Evolutionary conservation across 768 basidiomycete species (phyloP), one percentile per base, ranked within the genome.

Genomic region (Gloeostereum incarnatum): DNA sequence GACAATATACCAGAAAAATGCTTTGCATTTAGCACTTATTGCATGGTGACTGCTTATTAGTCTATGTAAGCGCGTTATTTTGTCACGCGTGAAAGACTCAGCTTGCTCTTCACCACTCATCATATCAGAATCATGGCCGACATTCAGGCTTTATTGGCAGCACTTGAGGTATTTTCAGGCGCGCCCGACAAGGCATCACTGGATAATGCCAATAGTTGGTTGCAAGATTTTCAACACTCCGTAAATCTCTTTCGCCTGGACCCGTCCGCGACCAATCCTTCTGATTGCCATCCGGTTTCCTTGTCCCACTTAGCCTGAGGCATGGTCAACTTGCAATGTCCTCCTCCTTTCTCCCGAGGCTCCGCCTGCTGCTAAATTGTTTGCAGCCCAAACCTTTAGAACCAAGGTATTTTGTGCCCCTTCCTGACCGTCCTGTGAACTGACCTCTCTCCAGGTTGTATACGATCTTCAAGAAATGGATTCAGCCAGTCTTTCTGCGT

Each of bases 141-240:
- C 51, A 68, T 86, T 27, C 80, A 81, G 58, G 74, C 73, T 46
- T 61, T 91, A 5, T 59, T 88, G 51, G 74, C 83, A 47, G 88
- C 82, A 17, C 68, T 91, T 49, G 76, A 79, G 36, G 83, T 90
- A 32, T 91, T 91, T 58, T 67, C 71, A 48, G 72, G 78, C 43
- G 80, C 81, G 38, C 86, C 94, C 22, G 87, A 94, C 69, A 83
- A 86, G 51, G 60, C 61, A 11, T 79, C 88, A 13, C 71, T 96
- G 47, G 85, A 88, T 49, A 73, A 72, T 48, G 94, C 92, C 48
- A 97, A 96, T 65, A 64, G 78, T 49, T 97, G 92, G 92, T 81
- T 99, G 45, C 85, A 92, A 66, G 91, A 93, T 61, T 99, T 98
- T 59, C 94, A 99, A 68, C 93, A 97, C 71, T 93, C 90, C 69